Percentiles rank a stretch among this genome's conserved stretches.
Conservation (phyloP, 2,329 filamentous ascomycete genomes). For the Orbilia javanica region DNA sequence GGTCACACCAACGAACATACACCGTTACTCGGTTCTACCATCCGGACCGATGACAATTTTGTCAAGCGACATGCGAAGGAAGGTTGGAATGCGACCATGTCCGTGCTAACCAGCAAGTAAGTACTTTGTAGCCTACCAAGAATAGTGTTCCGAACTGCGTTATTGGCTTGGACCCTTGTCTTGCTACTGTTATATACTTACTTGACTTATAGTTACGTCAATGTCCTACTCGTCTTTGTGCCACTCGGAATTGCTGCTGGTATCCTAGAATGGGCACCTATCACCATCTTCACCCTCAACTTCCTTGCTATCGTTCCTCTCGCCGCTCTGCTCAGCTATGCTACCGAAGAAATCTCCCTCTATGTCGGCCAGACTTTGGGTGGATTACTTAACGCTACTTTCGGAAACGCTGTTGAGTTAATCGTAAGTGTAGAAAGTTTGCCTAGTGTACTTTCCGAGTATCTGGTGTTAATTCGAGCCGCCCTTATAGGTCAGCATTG, state of each 20-base stretch:
- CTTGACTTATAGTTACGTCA: constrained; percentile 67
- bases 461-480: constrained; percentile 17
- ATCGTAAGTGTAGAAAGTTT: constrained; percentile 70
- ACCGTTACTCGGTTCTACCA: constrained; percentile 44
- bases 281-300: constrained; percentile 80
- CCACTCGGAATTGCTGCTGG: constrained; percentile 79
- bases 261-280: constrained; percentile 73
- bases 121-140: constrained; percentile 2
- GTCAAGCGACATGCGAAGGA: constrained; percentile 58
- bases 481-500: constrained; percentile 80
- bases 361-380: constrained; percentile 80
- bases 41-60: constrained; percentile 40
- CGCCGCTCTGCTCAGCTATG: constrained; percentile 79
- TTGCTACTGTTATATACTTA: constrained; percentile 20
- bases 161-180: constrained; percentile 53
- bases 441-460: background rate
- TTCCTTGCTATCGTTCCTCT: constrained; percentile 84
- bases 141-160: constrained; percentile 44
- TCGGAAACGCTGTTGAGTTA: constrained; percentile 83
- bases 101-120: constrained; percentile 57
- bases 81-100: constrained; percentile 58
- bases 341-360: constrained; percentile 80
- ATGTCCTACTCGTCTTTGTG: constrained; percentile 79
- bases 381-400: constrained; percentile 80
- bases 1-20: constrained; percentile 54